Conservation (phyloP, 1,284 basidiomycete species). For the Pholiota adiposa region DNA sequence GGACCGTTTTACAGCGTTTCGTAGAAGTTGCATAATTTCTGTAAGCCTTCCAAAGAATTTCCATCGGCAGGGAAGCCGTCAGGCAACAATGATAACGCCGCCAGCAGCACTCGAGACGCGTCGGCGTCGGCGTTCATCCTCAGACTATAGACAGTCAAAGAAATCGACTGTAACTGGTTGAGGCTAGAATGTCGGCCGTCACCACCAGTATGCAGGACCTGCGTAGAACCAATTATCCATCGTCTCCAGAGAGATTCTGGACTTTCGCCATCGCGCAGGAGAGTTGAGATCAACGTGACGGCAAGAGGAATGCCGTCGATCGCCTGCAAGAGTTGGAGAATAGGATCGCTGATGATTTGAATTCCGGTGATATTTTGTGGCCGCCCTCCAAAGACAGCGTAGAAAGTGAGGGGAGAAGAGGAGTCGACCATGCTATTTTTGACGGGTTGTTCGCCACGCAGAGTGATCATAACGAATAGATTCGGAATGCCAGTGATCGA, state of each 20-base stretch:
- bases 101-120: not conserved
- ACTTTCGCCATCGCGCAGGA: slow-evolving; percentile 1
- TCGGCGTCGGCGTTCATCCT: not conserved
- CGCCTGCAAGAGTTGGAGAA: not conserved
- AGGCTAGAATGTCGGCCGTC: slow-evolving; percentile 1
- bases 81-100: not conserved
- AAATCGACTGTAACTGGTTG: not conserved
- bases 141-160: not conserved
- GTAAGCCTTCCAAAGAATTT: not conserved
- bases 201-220: not conserved
- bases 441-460: slow-evolving; percentile 2
- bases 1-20: not conserved
- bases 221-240: not conserved
- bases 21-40: not conserved
- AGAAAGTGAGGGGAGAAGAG: not conserved
- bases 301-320: slow-evolving; percentile 1
- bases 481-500: not conserved
- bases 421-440: not conserved
- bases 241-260: not conserved
- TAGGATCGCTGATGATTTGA: not conserved
- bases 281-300: not conserved
- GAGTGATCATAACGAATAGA: not conserved
- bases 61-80: not conserved
- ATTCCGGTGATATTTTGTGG: not conserved
- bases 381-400: not conserved